Base-by-base conservation (phyloP, 495 filamentous ascomycete species). In the Neurospora tetrasperma region DNA sequence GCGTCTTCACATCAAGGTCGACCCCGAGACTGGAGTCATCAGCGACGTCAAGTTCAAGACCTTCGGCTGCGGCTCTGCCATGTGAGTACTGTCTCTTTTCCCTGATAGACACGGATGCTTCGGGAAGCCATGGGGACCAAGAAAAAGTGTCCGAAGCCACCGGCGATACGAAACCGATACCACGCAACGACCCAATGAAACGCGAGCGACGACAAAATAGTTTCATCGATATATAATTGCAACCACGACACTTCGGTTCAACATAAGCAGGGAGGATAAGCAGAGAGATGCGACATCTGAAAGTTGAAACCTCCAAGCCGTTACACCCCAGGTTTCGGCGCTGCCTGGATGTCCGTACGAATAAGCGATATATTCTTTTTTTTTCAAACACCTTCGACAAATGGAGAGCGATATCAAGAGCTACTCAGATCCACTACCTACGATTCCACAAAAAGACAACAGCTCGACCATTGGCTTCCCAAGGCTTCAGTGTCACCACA, bases 1-100 rank as follows among this genome's bases (percentile, higher is more conserved):
- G 93, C 97, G 97, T 82, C 89, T 99, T 54, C 94, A 99, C 85
- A 99, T 99, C 83, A 91, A 93, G 71, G 96, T 99, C 76, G 93
- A 98, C 84, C 92, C 93, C 70, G 87, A 90, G 44, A 92, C 90
- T 80, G 91, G 96, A 78, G 94, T 90, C 71, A 99, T 99, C 82
- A 89, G 88, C 74, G 96, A 99, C 74, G 94, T 97, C 76, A 94
- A 94, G 81, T 82, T 82, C 81, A 82, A 99, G 89, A 98, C 96
- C 0, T 99, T 99, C 80, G 96, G 96, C 20, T 99, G 96, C 81
- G 96, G 96, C 20, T 93, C 90, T 54, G 96, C 96, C 42, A 99
- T 99, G 78, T 80, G 78, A 77, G 78, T 38, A 35, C 35, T 3
- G 14, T 38, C 42, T 69, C 1, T 0, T 39, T 54, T 2, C 6